Evolutionary conservation across 2,329 filamentous ascomycete genomes (phyloP), one percentile per base, ranked within the genome.

Genomic region (Claviceps capensis): DNA sequence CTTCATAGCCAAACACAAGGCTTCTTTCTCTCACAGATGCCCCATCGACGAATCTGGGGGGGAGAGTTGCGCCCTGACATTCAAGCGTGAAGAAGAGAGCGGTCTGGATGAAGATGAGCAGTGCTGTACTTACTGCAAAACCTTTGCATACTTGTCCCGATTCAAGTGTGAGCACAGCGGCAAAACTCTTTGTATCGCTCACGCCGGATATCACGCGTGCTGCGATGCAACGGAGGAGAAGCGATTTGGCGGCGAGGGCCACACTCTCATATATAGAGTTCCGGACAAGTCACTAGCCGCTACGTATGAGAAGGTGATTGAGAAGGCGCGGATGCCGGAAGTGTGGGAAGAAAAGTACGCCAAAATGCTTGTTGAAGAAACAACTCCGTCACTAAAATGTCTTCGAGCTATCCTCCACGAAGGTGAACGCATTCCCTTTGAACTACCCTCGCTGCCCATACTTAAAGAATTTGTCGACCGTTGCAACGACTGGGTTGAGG

Each of bases 401-500:
- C 76, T 98, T 60, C 85, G 91, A 57, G 81, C 82, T 48, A 76
- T 98, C 52, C 76, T 97, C 54, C 84, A 85, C 64, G 93, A 98
- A 74, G 93, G 93, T 67, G 93, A 98, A 71, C 90, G 88, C 68
- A 96, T 98, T 62, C 89, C 91, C 53, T 94, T 87, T 74, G 85
- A 88, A 53, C 78, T 98, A 56, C 82, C 83, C 58, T 90, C 88
- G 56, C 77, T 98, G 56, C 78, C 85, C 60, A 80, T 87, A 60
- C 77, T 98, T 60, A 86, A 83, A 69, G 80, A 84, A 58, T 98
- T 95, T 71, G 93, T 98, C 66, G 89, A 95, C 60, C 85, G 88
- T 62, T 97, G 93, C 73, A 94, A 95, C 67, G 89, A 95, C 65
- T 96, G 94, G 86, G 88, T 96, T 56, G 93, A 97, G 62, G 91